Conservation (phyloP, 768 basidiomycete genomes). For the Podaxis mareebaensis region DNA sequence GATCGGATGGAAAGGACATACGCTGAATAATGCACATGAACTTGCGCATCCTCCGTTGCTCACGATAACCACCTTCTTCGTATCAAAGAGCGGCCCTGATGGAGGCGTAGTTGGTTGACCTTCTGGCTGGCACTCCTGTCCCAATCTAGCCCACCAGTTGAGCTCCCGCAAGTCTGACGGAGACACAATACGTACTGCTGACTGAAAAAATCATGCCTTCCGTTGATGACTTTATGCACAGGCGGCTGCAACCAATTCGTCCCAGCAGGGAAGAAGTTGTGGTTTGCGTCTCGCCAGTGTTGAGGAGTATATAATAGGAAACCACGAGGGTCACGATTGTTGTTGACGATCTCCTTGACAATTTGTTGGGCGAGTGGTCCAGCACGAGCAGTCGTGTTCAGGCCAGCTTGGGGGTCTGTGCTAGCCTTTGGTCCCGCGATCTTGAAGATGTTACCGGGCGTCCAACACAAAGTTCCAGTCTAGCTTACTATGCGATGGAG, state of each 20-base stretch:
- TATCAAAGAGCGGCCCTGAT: conserved; percentile 45
- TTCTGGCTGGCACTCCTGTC: conserved; percentile 38
- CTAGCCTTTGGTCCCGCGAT: conserved; percentile 54
- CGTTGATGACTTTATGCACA: conserved; percentile 48
- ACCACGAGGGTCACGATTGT: conserved; percentile 43
- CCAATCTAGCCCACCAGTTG: conserved; percentile 31
- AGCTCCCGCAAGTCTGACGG: neutral
- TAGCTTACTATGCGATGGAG: conserved; percentile 46
- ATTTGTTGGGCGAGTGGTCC: conserved; percentile 53
- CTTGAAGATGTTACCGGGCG: conserved; percentile 23
- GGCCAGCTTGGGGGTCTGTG: conserved; percentile 55
- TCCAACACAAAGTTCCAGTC: neutral
- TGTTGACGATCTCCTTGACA: conserved; percentile 39
- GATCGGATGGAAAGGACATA: conserved; percentile 22
- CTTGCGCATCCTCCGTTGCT: conserved; percentile 58
- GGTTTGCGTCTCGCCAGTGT: conserved; percentile 47
- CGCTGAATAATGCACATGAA: conserved; percentile 47
- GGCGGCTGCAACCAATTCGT: conserved; percentile 50
- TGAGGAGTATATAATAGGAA: conserved; percentile 49
- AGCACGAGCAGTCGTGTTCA: conserved; percentile 54
- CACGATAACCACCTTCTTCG: conserved; percentile 52
- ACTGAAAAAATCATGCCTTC: conserved; percentile 49
- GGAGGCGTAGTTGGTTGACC: conserved; percentile 36
- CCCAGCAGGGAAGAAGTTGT: conserved; percentile 39
- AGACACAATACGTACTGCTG: conserved; percentile 32